Evolutionary conservation across 805 yeast genomes (phyloP).

Genomic region (Candida piceae): DNA sequence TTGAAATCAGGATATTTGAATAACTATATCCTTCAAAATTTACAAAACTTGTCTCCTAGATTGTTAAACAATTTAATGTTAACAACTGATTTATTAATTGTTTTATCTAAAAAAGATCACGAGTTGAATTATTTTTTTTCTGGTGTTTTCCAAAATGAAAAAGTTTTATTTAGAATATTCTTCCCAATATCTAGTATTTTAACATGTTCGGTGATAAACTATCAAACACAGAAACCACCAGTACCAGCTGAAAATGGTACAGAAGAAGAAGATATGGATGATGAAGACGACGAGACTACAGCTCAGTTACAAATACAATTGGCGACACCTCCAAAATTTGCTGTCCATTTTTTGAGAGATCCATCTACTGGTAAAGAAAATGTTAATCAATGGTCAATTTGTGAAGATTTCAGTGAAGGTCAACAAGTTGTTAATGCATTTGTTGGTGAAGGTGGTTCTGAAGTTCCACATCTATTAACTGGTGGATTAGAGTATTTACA

Average conservation of each 20-base stretch:
- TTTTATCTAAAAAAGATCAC: constrained; percentile 62
- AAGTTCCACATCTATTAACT: constrained; percentile 63
- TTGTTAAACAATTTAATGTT: constrained; percentile 59
- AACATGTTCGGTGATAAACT: constrained; percentile 52
- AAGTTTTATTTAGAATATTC: constrained; percentile 67
- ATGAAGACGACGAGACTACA: constrained; percentile 39
- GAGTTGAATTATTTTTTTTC: constrained; percentile 77
- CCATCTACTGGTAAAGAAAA: constrained; percentile 39
- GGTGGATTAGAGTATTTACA: constrained; percentile 40
- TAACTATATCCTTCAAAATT: constrained; percentile 35
- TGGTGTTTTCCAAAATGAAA: constrained; percentile 62
- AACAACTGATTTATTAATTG: constrained; percentile 65
- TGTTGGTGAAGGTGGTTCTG: constrained; percentile 51
- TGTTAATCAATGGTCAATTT: constrained; percentile 69
- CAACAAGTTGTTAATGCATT: constrained; percentile 72
- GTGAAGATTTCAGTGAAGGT: constrained; percentile 81
- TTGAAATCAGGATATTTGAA: constrained; percentile 57
- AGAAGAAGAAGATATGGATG: constrained; percentile 20
- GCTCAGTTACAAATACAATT: constrained; percentile 28
- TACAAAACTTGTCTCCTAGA: constrained; percentile 63
- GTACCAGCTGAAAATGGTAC: too few species aligned
- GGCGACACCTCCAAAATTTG: constrained; percentile 64
- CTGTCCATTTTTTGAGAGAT: constrained; percentile 64
- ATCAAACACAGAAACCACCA: constrained; percentile 27
- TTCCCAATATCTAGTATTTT: constrained; percentile 59